Evolutionary conservation across 2,329 filamentous ascomycete species (phyloP).

Genomic region (Aureobasidium sp.): DNA sequence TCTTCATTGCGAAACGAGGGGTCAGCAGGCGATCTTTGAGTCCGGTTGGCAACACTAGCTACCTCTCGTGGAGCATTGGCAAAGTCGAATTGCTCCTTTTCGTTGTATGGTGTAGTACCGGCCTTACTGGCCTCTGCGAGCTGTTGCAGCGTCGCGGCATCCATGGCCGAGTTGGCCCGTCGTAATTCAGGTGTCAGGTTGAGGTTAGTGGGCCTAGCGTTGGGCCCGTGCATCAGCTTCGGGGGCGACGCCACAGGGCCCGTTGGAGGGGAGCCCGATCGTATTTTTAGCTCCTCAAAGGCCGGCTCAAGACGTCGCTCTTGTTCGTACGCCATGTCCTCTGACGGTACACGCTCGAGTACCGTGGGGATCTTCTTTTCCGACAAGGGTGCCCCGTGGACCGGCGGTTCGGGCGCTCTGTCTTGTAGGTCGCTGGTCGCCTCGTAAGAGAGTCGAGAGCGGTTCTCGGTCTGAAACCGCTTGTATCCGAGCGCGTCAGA

Average conservation of each 20-base stretch:
- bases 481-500: conserved; percentile 40
- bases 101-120: conserved; percentile 17
- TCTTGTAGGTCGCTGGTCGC: conserved; percentile 21
- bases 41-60: conserved; percentile 31
- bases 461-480: conserved; percentile 31
- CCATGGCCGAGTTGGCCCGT: conserved; percentile 75
- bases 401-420: conserved; percentile 33
- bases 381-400: conserved; percentile 26
- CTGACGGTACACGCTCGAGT: conserved; percentile 47
- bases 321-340: conserved; percentile 34
- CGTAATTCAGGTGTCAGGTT: conserved; percentile 69
- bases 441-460: conserved; percentile 33
- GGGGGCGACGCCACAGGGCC: conserved; percentile 72
- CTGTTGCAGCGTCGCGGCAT: conserved; percentile 70
- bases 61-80: conserved; percentile 23
- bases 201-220: conserved; percentile 57
- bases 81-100: conserved; percentile 26
- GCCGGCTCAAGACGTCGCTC: conserved; percentile 36
- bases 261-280: conserved; percentile 41
- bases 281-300: conserved; percentile 41
- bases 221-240: conserved; percentile 66
- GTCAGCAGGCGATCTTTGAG: conserved; percentile 43
- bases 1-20: conserved; percentile 45
- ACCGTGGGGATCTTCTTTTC: conserved; percentile 27
- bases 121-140: conserved; percentile 54